phyloP scores from a whole-genome alignment of 768 basidiomycete species.

The Cyathus striatus region DNA sequence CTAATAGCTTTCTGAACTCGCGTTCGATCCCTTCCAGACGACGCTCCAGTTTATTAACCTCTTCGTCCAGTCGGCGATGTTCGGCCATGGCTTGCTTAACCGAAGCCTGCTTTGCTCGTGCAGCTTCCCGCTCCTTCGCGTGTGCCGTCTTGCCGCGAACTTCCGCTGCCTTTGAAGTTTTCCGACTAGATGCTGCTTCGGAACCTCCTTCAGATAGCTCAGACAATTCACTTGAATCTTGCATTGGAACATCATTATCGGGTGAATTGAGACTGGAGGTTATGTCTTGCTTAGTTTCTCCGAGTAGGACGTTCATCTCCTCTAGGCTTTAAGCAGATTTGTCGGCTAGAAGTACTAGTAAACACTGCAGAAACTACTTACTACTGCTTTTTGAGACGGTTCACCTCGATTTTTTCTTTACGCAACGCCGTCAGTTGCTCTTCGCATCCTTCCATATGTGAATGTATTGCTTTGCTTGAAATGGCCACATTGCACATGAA shows the following conservation, averaged over 20 bases:
- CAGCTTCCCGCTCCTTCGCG: constrained; percentile 78
- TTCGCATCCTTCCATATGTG: constrained; percentile 88
- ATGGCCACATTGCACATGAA: constrained; percentile 90
- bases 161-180: constrained; percentile 37
- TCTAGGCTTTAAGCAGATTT: constrained; percentile 45
- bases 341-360: no score
- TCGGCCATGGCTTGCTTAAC: constrained; percentile 80
- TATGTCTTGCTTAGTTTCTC: constrained; percentile 49
- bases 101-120: constrained; percentile 71
- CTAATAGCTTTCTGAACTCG: constrained; percentile 87
- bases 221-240: constrained; percentile 69
- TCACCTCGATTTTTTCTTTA: constrained; percentile 95
- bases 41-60: constrained; percentile 77
- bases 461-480: constrained; percentile 84
- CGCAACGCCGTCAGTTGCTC: constrained; percentile 85
- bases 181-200: constrained; percentile 44
- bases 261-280: constrained; percentile 35
- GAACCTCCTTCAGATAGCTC: constrained; percentile 66
- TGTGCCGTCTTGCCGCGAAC: constrained; percentile 53
- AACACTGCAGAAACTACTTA: no score
- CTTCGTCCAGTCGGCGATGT: constrained; percentile 81
- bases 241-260: constrained; percentile 56
- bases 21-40: constrained; percentile 85
- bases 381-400: constrained; percentile 85
- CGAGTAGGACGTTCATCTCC: constrained; percentile 63